Percentiles rank a stretch among this genome's conserved stretches.
These are phyloP conservation scores for Penicillium verhagenii DNA, from an alignment of 495 filamentous ascomycete genomes.

Conservation along the genomic window DNA sequence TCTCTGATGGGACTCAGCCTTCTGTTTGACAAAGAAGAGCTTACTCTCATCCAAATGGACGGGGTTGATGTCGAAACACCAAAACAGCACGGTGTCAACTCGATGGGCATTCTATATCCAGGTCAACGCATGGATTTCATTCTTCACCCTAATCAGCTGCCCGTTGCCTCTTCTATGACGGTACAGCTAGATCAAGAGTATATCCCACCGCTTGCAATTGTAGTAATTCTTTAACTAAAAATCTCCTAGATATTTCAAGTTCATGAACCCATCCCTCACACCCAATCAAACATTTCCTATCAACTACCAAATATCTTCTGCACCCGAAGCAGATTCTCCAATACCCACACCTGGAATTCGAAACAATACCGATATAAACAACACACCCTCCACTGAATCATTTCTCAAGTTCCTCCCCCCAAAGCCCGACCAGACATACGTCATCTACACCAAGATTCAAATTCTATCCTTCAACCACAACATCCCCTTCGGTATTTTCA, in stretches of 20 bases:
- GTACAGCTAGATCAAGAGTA: constrained; percentile 47
- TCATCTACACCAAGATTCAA: constrained; percentile 51
- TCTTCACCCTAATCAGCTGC: constrained; percentile 19
- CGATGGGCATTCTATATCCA: constrained; percentile 46
- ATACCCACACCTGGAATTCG: constrained; percentile 5
- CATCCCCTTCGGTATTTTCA: constrained; percentile 47
- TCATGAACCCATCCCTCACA: constrained; percentile 43
- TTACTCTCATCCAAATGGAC: constrained; percentile 43
- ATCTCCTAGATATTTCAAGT: constrained; percentile 42
- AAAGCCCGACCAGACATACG: constrained; percentile 37
- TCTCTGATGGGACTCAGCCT: constrained; percentile 45
- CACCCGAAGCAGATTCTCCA: neutral
- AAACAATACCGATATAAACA: constrained; percentile 22
- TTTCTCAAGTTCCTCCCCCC: constrained; percentile 23
- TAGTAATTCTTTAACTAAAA: neutral
- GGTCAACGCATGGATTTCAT: constrained; percentile 52
- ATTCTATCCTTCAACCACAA: constrained; percentile 41
- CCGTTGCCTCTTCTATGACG: constrained; percentile 22
- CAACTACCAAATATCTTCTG: constrained; percentile 2
- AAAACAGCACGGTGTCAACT: constrained; percentile 16
- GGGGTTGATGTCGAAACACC: constrained; percentile 31
- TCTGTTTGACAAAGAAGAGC: constrained; percentile 22
- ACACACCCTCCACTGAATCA: constrained; percentile 23
- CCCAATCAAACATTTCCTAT: constrained; percentile 43
- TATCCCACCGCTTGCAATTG: neutral